These are phyloP conservation scores for Chaetomiaceae sp. DNA, from an alignment of 2,329 filamentous ascomycete species.

Conservation along the genomic window DNA sequence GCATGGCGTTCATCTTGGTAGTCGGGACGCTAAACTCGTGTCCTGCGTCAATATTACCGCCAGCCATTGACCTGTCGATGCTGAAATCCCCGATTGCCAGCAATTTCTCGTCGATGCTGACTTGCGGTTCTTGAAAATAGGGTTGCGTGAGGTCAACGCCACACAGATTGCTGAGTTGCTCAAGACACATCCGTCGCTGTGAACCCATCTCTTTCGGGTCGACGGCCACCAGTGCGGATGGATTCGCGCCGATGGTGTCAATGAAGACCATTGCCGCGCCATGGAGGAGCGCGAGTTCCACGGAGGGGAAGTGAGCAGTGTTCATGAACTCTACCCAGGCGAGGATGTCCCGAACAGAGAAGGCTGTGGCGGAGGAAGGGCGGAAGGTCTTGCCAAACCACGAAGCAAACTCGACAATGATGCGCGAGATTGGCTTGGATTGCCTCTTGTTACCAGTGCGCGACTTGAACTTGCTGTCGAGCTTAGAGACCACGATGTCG, in stretches of 20 bases:
- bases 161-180: constrained; percentile 65
- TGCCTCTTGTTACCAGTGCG: constrained; percentile 7
- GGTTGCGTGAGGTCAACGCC: constrained; percentile 60
- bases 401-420: constrained; percentile 80
- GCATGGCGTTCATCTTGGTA: constrained; percentile 83
- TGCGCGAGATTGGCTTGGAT: constrained; percentile 48
- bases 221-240: constrained; percentile 76
- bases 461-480: constrained; percentile 49
- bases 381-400: constrained; percentile 89
- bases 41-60: constrained; percentile 46
- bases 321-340: constrained; percentile 95
- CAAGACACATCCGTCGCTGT: constrained; percentile 69
- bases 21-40: constrained; percentile 88
- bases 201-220: constrained; percentile 63
- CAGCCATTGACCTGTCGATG: constrained; percentile 50
- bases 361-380: constrained; percentile 66
- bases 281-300: constrained; percentile 57
- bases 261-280: constrained; percentile 95
- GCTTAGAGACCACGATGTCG: constrained; percentile 77
- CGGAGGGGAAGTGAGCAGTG: constrained; percentile 47
- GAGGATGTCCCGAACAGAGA: constrained; percentile 89
- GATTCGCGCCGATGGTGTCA: constrained; percentile 91
- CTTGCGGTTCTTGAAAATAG: constrained; percentile 60
- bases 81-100: constrained; percentile 73
- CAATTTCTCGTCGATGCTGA: constrained; percentile 49